Evolutionary conservation across 768 basidiomycete genomes (phyloP), one percentile per base, ranked within the genome.

Genomic region (Agrocybe pediades): DNA sequence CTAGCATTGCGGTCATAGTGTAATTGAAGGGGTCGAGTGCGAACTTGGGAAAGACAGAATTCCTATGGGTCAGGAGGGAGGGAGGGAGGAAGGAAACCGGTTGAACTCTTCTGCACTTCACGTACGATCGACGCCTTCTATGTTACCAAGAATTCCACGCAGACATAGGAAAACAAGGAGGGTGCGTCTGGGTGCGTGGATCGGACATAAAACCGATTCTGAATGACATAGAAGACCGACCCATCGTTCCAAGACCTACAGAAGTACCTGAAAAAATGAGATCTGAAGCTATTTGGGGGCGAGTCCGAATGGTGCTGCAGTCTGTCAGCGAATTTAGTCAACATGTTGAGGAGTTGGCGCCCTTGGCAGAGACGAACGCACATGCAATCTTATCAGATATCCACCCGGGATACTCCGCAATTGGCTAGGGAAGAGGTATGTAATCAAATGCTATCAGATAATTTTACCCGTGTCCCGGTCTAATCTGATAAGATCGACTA

Each of bases 311-410:
- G 25, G 20, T 19, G n/a, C 45, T 33, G 51, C 7, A 29, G 41
- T 33, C 17, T 56, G 33, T 25, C 43, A 49, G 50, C 39, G 21
- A 33, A 46, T 46, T 46, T 48, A 30, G 27, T 41, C 23, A 26
- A 39, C 39, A 51, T 30, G 46, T 45, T 46, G 16, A 33, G 46
- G 41, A 33, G 52, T 17, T 30, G 48, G 26, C 24, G 36, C 43
- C 56, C 61, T 63, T 65, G 62, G 60, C 41, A 9, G 50, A 6
- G 20, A 20, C 17, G 51, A 41, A 50, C 45, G 51, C 60, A 61
- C 56, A 54, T 57, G 57, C 51, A 63, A 68, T 68, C 69, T 68
- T 67, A 69, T 71, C 68, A 64, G 68, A 71, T 71, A 71, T 56
- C n/a, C 43, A 54, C 53, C 63, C 65, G 61, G 53, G 49, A 65